Percentiles rank a stretch among this genome's conserved stretches.
These are phyloP conservation scores for Stevia rebaudiana DNA, from an alignment of 140 eudicot genomes.

Conservation along the genomic window DNA sequence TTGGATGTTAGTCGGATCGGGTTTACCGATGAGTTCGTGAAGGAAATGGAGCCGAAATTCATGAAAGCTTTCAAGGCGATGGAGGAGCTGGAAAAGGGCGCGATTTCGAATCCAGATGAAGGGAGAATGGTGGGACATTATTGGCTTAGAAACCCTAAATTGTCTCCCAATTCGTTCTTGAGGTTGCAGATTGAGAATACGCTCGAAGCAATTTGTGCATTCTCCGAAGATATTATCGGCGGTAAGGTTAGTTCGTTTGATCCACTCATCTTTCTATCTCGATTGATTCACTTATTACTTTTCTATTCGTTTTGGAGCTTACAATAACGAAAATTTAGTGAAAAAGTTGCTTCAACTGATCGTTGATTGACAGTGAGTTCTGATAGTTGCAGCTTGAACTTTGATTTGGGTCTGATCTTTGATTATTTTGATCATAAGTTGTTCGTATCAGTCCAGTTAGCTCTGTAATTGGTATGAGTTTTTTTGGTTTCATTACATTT, in stretches of 20 bases:
- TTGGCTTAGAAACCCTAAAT: constrained; percentile 75
- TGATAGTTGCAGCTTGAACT: neutral
- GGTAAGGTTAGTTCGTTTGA: constrained; percentile 66
- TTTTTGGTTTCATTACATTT: no score
- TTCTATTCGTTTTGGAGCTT: no score
- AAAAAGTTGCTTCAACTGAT: neutral
- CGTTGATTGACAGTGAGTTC: neutral
- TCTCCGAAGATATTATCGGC: constrained; percentile 53
- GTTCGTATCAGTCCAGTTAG: neutral
- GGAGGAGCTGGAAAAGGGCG: constrained; percentile 80
- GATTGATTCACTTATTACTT: neutral
- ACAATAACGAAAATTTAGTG: neutral
- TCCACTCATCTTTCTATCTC: neutral
- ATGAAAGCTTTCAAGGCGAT: constrained; percentile 61
- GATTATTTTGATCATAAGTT: constrained; percentile 11
- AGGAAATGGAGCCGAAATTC: constrained; percentile 74
- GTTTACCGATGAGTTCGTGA: constrained; percentile 65
- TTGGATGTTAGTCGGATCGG: constrained; percentile 87
- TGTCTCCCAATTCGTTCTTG: constrained; percentile 65
- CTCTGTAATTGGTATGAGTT: no score
- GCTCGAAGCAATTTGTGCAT: constrained; percentile 49
- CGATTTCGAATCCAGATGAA: constrained; percentile 94
- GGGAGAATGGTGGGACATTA: constrained; percentile 98
- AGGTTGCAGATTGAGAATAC: constrained; percentile 69
- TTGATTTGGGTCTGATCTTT: neutral